These are phyloP conservation scores for Cercospora zeina DNA, from an alignment of 2,329 filamentous ascomycete genomes.

Conservation along the genomic window DNA sequence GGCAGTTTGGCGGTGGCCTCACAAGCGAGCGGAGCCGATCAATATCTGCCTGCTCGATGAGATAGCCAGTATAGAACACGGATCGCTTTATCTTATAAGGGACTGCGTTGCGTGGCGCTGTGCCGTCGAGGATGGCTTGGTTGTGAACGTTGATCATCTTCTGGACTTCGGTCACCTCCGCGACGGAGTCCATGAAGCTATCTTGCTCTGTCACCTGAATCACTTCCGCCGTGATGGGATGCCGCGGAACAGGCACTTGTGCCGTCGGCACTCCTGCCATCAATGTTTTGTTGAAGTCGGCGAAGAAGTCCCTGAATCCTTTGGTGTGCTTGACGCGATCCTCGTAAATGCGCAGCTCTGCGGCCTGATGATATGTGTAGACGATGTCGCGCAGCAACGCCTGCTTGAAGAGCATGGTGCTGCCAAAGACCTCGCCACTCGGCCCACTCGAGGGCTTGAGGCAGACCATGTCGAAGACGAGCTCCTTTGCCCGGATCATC, in stretches of 20 bases:
- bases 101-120: conserved; percentile 48
- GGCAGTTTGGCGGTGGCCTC: conserved; percentile 60
- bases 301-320: conserved; percentile 82
- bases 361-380: conserved; percentile 78
- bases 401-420: conserved; percentile 92
- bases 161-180: conserved; percentile 81
- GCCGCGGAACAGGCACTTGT: conserved; percentile 51
- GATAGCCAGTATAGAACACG: conserved; percentile 89
- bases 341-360: conserved; percentile 74
- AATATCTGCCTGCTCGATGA: conserved; percentile 71
- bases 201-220: conserved; percentile 79
- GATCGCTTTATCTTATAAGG: conserved; percentile 76
- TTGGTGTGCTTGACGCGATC: conserved; percentile 67
- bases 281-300: conserved; percentile 67
- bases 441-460: conserved; percentile 85
- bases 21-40: conserved; percentile 71
- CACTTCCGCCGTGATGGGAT: conserved; percentile 73
- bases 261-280: conserved; percentile 39
- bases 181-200: conserved; percentile 71
- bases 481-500: conserved; percentile 73
- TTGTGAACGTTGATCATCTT: conserved; percentile 90
- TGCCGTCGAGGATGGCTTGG: conserved; percentile 52
- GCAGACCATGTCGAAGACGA: conserved; percentile 85
- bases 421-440: conserved; percentile 72
- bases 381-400: conserved; percentile 76